These are phyloP conservation scores for Microbotryum lychnidis-dioicae DNA, from an alignment of 1,284 basidiomycete species.

Conservation along the genomic window DNA sequence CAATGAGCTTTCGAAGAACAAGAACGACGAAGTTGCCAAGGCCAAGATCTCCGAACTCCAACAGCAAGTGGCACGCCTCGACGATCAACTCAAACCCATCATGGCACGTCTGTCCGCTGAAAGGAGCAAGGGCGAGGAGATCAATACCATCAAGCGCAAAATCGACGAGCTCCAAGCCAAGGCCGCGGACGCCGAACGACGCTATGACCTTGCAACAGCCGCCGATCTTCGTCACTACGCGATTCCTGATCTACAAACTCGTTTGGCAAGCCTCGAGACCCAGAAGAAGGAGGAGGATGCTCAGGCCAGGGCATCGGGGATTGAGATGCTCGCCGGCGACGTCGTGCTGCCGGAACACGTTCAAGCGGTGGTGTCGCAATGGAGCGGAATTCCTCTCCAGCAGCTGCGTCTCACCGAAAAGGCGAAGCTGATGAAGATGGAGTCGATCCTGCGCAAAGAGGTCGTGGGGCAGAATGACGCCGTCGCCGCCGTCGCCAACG, in stretches of 20 bases:
- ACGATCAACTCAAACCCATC: conserved; percentile 83
- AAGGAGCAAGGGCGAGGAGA: conserved; percentile 76
- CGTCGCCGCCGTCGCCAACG: conserved; percentile 50
- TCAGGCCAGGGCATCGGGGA: conserved; percentile 38
- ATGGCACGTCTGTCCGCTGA: conserved; percentile 83
- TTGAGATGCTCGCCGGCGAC: conserved; percentile 37
- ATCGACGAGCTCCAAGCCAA: conserved; percentile 90
- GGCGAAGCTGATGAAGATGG: conserved; percentile 47
- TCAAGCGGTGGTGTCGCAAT: conserved; percentile 49
- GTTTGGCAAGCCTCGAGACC: conserved; percentile 51
- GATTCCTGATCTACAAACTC: conserved; percentile 78
- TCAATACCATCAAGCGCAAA: conserved; percentile 67
- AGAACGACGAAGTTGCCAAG: conserved; percentile 79
- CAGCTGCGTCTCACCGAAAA: conserved; percentile 36
- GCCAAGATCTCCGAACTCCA: conserved; percentile 70
- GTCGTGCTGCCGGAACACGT: conserved; percentile 47
- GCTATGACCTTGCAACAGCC: conserved; percentile 64
- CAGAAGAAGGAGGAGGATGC: conserved; percentile 45
- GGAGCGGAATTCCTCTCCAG: conserved; percentile 45
- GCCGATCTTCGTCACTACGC: conserved; percentile 81
- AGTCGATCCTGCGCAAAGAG: conserved; percentile 44
- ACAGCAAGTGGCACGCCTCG: conserved; percentile 74
- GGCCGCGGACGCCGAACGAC: conserved; percentile 86
- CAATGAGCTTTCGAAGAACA: conserved; percentile 48
- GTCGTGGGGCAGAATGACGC: conserved; percentile 53